Conservation (phyloP, 257 asterid genomes). For the Capsicum baccatum region DNA sequence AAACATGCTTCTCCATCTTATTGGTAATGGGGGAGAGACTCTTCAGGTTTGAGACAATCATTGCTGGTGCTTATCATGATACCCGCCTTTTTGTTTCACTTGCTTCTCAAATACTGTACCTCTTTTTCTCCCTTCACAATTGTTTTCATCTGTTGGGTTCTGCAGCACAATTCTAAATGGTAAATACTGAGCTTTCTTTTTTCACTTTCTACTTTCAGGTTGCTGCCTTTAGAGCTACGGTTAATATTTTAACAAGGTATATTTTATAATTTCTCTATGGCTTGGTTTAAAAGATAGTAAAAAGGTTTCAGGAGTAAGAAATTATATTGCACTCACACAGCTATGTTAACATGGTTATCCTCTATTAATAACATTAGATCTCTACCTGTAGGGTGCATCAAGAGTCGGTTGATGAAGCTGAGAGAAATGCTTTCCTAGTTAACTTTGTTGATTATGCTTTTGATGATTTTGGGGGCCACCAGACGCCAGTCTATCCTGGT, state of each 20-base stretch:
- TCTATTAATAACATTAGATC: background rate
- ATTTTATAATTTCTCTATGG: conserved; percentile 22
- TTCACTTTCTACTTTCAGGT: conserved; percentile 61
- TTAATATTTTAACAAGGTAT: conserved; percentile 95
- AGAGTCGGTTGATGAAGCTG: conserved; percentile 97
- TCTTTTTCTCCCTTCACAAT: conserved; percentile 23
- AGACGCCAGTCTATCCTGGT: conserved; percentile 98
- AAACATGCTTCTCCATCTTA: conserved; percentile 99
- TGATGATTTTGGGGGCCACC: conserved; percentile 99
- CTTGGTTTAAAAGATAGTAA: background rate
- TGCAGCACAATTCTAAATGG: background rate
- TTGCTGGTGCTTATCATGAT: conserved; percentile 14
- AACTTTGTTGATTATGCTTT: conserved; percentile 94
- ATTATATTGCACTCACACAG: background rate
- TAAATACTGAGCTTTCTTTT: conserved; percentile 17
- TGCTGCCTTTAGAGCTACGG: conserved; percentile 99
- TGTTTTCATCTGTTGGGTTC: conserved; percentile 16
- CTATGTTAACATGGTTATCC: background rate
- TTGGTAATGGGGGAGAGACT: conserved; percentile 99
- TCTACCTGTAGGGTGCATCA: conserved; percentile 78
- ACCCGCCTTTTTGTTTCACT: conserved; percentile 21
- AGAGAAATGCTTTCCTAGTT: conserved; percentile 89
- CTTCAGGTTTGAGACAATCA: conserved; percentile 66
- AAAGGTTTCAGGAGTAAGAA: background rate
- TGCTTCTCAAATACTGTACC: conserved; percentile 18